phyloP scores from a whole-genome alignment of 75 land plant genomes.

The Cunninghamia lanceolata region DNA sequence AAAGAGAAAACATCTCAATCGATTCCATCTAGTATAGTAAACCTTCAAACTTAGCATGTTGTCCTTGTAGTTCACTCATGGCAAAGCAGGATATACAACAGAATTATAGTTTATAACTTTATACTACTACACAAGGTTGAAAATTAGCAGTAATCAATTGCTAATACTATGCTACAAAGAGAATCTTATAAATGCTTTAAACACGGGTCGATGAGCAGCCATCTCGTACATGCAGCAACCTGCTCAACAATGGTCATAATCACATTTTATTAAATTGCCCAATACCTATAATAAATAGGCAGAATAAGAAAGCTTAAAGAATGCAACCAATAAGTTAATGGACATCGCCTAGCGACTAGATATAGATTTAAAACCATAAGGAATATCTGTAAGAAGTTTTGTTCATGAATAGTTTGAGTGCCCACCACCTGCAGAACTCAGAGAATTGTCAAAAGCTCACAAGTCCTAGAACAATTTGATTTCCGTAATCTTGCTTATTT shows the following conservation, averaged over 20 bases:
- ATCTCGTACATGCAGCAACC: conserved; percentile 99
- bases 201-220: conserved; percentile 99
- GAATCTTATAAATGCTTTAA: conserved; percentile 92
- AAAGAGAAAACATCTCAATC: no score
- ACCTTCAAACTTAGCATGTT: not conserved
- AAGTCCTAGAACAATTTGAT: not conserved
- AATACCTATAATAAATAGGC: not conserved
- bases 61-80: not conserved
- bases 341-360: conserved; percentile 88
- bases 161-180: not conserved
- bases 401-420: conserved; percentile 99
- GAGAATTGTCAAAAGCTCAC: not conserved
- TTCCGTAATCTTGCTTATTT: not conserved
- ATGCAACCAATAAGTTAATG: not conserved
- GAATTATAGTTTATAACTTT: no score
- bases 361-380: conserved; percentile 98
- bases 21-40: not conserved
- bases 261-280: not conserved
- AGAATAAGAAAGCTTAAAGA: not conserved
- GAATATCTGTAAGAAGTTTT: conserved; percentile 97
- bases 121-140: not conserved
- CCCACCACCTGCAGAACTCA: conserved; percentile 76
- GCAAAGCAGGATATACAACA: not conserved
- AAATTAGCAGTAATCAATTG: not conserved
- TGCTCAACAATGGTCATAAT: conserved; percentile 25